Evolutionary conservation across 2,329 filamentous ascomycete species (phyloP), one percentile per base, ranked within the genome.

Genomic region (Rutstroemia sp.): DNA sequence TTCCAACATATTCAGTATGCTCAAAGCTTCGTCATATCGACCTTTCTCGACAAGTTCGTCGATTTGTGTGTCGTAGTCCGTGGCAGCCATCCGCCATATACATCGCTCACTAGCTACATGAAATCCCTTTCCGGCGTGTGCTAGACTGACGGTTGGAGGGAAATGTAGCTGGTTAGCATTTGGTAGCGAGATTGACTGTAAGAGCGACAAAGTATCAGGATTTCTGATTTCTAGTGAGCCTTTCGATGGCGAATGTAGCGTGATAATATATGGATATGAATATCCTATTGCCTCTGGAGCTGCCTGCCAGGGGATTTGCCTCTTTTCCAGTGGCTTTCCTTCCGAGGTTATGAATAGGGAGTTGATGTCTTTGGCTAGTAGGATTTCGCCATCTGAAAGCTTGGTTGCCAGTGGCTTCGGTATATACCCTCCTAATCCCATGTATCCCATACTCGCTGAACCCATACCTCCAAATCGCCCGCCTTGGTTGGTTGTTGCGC

Each of bases 321-420:
- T 80, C 71, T 89, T 90, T 46, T 92, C 87, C 37, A 95, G 70
- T 0, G 91, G 80, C 63, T 90, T 92, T 4, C 92, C 94, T 30
- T 90, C 80, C 10, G 87, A 82, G 57, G 94, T 87, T 62, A 96
- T 88, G 70, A 99, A 99, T 52, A 96, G 75, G 1, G 92, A 95
- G 70, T 96, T 95, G 66, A 96, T 90, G 65, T 99, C 94, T 71
- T 95, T 96, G n/a, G 92, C 90, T n/a, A 99, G 78, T 58, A 99
- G 74, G 69, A 97, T 82, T 72, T 96, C 83, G 4, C 89, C 88
- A 61, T 95, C 88, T 2, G 83, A 82, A 12, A 99, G 78, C 63
- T 87, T 87, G 5, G 92, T 86, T 5, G 90, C 90, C 65, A 99
- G 78, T 6, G 94, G 95, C 67, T 90, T 95, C 1, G 94, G 92